Evolutionary conservation across 2,329 filamentous ascomycete species (phyloP).

Genomic region (Ceratocystis lukuohia): DNA sequence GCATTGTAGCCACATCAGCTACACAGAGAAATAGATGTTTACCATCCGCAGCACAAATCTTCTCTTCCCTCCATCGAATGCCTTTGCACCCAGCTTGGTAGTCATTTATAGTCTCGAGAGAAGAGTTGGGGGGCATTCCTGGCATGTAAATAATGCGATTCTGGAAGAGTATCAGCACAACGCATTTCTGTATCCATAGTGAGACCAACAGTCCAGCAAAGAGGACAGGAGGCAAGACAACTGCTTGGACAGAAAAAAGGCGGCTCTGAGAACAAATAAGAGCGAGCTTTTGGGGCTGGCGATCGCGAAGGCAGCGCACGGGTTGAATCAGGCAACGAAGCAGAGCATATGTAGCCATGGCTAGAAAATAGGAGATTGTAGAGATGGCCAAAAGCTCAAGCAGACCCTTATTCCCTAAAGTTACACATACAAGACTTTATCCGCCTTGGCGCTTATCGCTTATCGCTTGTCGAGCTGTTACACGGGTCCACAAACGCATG

Average conservation of each 20-base stretch:
- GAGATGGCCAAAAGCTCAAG: background rate
- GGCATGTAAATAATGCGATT: constrained; percentile 76
- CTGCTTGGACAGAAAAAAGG: constrained; percentile 20
- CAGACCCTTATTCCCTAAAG: too few species aligned
- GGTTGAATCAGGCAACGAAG: background rate
- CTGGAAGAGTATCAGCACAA: constrained; percentile 64
- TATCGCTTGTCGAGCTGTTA: too few species aligned
- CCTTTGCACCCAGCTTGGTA: constrained; percentile 47
- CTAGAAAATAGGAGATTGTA: background rate
- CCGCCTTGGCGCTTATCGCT: too few species aligned
- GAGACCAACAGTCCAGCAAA: constrained; percentile 52
- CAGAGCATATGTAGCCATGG: too few species aligned
- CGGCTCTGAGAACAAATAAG: background rate
- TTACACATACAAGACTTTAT: too few species aligned
- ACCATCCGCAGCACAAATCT: constrained; percentile 47
- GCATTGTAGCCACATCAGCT: constrained; percentile 29
- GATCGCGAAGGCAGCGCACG: background rate
- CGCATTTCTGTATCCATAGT: constrained; percentile 53
- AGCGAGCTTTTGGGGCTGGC: background rate
- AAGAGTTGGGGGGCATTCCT: constrained; percentile 56
- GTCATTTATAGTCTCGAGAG: constrained; percentile 51
- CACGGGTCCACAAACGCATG: too few species aligned
- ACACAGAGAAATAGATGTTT: constrained; percentile 50
- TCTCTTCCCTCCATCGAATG: constrained; percentile 53
- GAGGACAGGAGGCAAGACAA: constrained; percentile 51